These are phyloP conservation scores for Trifolium pratense DNA, from an alignment of 306 rosid species.

Conservation along the genomic window DNA sequence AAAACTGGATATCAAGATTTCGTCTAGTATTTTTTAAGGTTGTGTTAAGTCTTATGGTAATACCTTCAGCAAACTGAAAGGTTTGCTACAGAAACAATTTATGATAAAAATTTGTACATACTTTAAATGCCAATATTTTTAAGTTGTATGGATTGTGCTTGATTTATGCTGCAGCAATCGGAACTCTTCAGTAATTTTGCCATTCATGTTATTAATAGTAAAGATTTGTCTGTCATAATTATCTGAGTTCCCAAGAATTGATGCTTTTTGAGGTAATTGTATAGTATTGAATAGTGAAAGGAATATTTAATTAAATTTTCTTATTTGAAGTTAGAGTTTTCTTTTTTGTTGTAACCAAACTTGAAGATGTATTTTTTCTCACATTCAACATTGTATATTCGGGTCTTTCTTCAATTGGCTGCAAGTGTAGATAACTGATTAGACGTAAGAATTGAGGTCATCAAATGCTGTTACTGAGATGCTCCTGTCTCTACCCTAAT, in stretches of 20 bases:
- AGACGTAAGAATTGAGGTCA: background rate
- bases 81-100: constrained; percentile 26
- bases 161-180: constrained; percentile 16
- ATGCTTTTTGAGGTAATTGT: background rate
- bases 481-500: constrained; percentile 4
- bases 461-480: constrained; percentile 9
- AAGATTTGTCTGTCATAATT: background rate
- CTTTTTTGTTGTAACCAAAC: background rate
- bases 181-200: constrained; percentile 6
- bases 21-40: constrained; percentile 8
- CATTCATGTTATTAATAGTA: constrained; percentile 17
- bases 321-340: constrained; percentile 1
- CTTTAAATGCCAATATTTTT: constrained; percentile 19
- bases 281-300: background rate
- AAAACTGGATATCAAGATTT: constrained; percentile 7
- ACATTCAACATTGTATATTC: background rate
- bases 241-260: constrained; percentile 7
- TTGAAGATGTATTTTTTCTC: constrained; percentile 4
- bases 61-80: constrained; percentile 12
- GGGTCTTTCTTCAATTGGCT: constrained; percentile 19
- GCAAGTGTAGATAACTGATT: constrained; percentile 20
- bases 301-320: constrained; percentile 5
- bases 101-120: constrained; percentile 12
- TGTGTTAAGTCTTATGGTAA: background rate
- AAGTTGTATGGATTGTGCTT: constrained; percentile 11